Evolutionary conservation across 768 basidiomycete species (phyloP), one percentile per base, ranked within the genome.

Genomic region (Mycena olivaceomarginata): DNA sequence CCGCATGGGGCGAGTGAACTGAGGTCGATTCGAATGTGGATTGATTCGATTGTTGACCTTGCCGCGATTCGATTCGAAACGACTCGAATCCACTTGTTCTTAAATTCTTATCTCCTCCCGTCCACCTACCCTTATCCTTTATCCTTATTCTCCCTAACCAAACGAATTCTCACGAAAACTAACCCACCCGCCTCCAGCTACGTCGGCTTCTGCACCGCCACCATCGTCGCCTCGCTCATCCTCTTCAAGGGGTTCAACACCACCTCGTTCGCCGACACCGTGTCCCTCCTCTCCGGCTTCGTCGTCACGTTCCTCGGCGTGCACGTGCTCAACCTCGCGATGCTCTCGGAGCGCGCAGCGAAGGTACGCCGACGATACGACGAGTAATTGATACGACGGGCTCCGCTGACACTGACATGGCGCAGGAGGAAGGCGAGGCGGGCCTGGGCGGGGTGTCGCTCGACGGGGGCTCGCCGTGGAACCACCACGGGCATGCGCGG

Each of bases 191-290:
- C 18, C 13, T 18, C 5, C 46, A 48, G 46, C 87, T 99, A 97
- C 83, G 98, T 99, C 85, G 94, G 96, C 84, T 99, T 99, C 88
- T 96, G 97, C 20, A 95, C 96, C 1, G 94, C 95, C 4, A 99
- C 98, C 60, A 94, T 98, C 82, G 89, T 98, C 56, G 96, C 98
- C 0, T 98, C 97, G 77, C 92, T 98, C 78, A 98, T 99, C 81
- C 91, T 99, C 77, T 99, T 99, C 91, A 96, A 97, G 88, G 98
- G 98, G 0, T 95, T 99, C 89, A 97, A 99, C 86, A 99, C 97
- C 16, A 92, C 93, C 39, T 93, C 92, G 74, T 93, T 91, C 15
- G 90, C 91, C 39, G 95, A 96, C 83, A 97, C 96, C 43, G 81
- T 97, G 48, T 98, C 97, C 4, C 93, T 99, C 72, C 57, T 84